Base-by-base conservation (phyloP, 2,329 filamentous ascomycete genomes). In the Ophiosphaerella narmari region DNA sequence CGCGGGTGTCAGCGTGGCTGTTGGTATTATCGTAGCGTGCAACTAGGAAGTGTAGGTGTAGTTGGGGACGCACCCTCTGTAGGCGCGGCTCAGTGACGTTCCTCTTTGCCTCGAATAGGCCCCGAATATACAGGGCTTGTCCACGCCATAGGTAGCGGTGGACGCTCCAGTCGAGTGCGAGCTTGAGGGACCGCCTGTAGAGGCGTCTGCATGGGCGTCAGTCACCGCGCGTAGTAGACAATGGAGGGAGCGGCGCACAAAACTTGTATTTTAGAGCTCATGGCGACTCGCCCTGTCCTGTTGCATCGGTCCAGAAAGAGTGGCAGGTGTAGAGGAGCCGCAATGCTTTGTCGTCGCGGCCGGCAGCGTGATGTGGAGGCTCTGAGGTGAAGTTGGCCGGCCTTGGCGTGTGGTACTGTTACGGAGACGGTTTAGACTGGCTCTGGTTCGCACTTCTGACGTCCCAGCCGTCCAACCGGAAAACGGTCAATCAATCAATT, bases 91-190 rank as follows among this genome's bases (percentile, higher is more conserved):
- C 90, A 50, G 83, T 85, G 53, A 97, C 80, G 71, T 91, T 80
- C 72, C 86, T 90, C 76, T 99, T 97, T 50, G 91, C 91, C 74
- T 99, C 94, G 72, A 97, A 99, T 12, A 97, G 82, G 33, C 89
- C 91, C 66, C 94, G 88, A 67, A 99, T 96, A 75, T 99, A 97
- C 57, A 97, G 80, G 29, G 94, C 94, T 76, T 97, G 94, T 55
- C 93, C 92, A 66, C 94, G 88, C 93, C 94, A 99, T 54, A 97
- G 78, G 67, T 93, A 86, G 62, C 94, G 85, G 73, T 97, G 90
- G 57, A 97, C 91, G 50, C 91, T 86, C 94, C 94, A 99, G 79
- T 97, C 91, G 60, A 97, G 86, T 36, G 94, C 84, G 59, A 97
- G 86, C 82, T 97, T 97, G 71, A 99, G 77, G 23, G 91, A 91